These are phyloP conservation scores for Heimioporus sp. DNA, from an alignment of 768 basidiomycete genomes.

Conservation along the genomic window DNA sequence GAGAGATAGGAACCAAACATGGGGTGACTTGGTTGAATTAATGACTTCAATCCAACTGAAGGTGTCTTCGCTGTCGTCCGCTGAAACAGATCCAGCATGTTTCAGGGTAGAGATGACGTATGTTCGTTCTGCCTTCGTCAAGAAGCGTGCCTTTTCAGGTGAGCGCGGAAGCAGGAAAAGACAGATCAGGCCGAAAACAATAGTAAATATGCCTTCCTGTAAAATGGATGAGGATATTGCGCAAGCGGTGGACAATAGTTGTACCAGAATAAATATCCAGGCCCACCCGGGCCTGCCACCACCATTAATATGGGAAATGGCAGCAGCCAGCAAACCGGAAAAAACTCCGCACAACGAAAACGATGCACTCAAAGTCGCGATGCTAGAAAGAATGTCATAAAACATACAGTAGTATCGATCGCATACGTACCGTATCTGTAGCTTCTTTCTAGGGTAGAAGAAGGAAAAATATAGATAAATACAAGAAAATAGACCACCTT, in stretches of 20 bases:
- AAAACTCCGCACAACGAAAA: too few relatives aligned
- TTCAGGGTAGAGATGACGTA: slow-evolving; percentile 37
- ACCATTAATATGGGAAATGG: too few relatives aligned
- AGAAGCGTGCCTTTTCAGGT: slow-evolving; percentile 46
- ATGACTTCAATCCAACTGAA: slow-evolving; percentile 60
- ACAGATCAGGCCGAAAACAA: slow-evolving; percentile 50
- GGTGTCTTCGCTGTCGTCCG: slow-evolving; percentile 41
- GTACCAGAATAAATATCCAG: too few relatives aligned
- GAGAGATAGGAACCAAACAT: slow-evolving; percentile 51
- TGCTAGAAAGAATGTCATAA: too few relatives aligned
- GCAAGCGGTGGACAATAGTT: not conserved
- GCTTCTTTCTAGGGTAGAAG: too few relatives aligned
- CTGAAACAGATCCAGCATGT: slow-evolving; percentile 30
- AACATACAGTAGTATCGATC: slow-evolving; percentile 2
- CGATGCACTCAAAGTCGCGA: too few relatives aligned
- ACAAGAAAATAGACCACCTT: slow-evolving; percentile 58
- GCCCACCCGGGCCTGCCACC: too few relatives aligned
- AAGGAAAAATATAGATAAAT: slow-evolving; percentile 57
- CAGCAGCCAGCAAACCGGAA: too few relatives aligned
- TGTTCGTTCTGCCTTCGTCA: slow-evolving; percentile 47
- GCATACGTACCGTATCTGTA: slow-evolving; percentile 16
- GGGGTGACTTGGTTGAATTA: slow-evolving; percentile 48
- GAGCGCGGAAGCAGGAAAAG: slow-evolving; percentile 50
- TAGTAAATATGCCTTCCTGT: slow-evolving; percentile 62
- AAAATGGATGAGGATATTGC: not conserved